A percentile compares a stretch with the other conserved stretches of the same genome.
Conservation (phyloP, 1,139 yeast genomes). For the Hansenula lynferdii region DNA sequence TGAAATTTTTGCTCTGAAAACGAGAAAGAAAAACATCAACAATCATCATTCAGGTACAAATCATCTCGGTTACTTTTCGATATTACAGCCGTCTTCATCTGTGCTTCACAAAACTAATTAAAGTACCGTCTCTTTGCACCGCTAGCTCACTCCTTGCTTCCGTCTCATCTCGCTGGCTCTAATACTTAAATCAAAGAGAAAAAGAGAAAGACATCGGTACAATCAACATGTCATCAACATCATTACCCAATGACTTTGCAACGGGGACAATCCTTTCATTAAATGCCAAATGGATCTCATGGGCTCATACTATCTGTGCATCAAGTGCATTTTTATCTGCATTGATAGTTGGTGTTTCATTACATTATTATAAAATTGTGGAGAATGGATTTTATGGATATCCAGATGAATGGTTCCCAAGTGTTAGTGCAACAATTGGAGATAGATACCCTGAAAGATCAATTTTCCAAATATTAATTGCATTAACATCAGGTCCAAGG, state of each 20-base stretch:
- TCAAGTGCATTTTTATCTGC: conserved; percentile 72
- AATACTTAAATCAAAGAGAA: no score
- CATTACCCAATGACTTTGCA: background rate
- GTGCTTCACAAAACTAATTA: no score
- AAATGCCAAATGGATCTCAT: conserved; percentile 62
- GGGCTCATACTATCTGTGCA: conserved; percentile 70
- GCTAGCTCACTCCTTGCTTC: no score
- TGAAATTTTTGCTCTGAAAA: no score
- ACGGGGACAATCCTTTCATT: conserved; percentile 17
- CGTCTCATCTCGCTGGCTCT: no score
- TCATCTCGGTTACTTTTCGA: no score
- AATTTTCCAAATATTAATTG: conserved; percentile 79
- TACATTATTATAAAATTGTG: conserved; percentile 85
- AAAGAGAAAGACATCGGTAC: no score
- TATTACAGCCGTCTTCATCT: no score
- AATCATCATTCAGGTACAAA: no score
- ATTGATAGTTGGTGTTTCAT: conserved; percentile 59
- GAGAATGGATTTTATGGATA: conserved; percentile 81
- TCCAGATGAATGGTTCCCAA: conserved; percentile 98
- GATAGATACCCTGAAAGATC: conserved; percentile 96
- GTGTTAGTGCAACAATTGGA: conserved; percentile 95
- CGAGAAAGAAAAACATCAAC: no score
- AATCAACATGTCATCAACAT: background rate
- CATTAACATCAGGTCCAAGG: conserved; percentile 79
- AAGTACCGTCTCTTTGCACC: no score